A percentile compares a stretch with the other conserved stretches of the same genome.
Evolutionary conservation across 2,329 filamentous ascomycete genomes (phyloP).

Genomic region (Ascochyta fabae): DNA sequence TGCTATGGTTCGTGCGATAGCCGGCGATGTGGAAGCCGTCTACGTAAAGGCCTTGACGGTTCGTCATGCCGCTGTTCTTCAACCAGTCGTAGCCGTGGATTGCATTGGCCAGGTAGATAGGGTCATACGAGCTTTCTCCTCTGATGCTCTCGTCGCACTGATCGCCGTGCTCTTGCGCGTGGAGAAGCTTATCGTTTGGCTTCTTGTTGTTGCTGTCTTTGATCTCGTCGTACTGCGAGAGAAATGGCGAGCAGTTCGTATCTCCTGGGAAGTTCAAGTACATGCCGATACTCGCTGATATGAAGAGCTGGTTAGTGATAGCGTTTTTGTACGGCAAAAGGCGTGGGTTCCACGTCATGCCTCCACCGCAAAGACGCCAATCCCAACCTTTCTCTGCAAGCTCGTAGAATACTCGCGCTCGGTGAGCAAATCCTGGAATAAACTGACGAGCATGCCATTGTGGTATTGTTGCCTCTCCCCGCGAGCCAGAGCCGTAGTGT

Average conservation of each 20-base stretch:
- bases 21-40: constrained; percentile 88
- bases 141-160: constrained; percentile 15
- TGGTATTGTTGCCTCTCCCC: constrained; percentile 11
- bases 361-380: constrained; percentile 77
- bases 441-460: constrained; percentile 80
- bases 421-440: constrained; percentile 77
- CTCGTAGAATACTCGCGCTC: constrained; percentile 85
- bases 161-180: constrained; percentile 12
- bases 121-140: constrained; percentile 54
- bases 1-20: constrained; percentile 62
- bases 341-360: constrained; percentile 89
- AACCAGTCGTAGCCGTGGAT: constrained; percentile 84
- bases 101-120: constrained; percentile 74
- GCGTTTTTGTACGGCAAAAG: constrained; percentile 87
- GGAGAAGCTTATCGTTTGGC: constrained; percentile 5
- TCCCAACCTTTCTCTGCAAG: constrained; percentile 83
- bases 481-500: constrained; percentile 58
- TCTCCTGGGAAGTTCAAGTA: constrained; percentile 89
- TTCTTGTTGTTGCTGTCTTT: constrained; percentile 5
- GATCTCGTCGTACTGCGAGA: constrained; percentile 40
- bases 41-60: constrained; percentile 74
- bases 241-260: constrained; percentile 72
- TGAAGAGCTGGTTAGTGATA: constrained; percentile 91
- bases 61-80: constrained; percentile 78
- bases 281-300: constrained; percentile 85